Evolutionary conservation across 192 early-diverging fungal species (phyloP), one percentile per base, ranked within the genome.

Genomic region (Rhizophagus prolifer): DNA sequence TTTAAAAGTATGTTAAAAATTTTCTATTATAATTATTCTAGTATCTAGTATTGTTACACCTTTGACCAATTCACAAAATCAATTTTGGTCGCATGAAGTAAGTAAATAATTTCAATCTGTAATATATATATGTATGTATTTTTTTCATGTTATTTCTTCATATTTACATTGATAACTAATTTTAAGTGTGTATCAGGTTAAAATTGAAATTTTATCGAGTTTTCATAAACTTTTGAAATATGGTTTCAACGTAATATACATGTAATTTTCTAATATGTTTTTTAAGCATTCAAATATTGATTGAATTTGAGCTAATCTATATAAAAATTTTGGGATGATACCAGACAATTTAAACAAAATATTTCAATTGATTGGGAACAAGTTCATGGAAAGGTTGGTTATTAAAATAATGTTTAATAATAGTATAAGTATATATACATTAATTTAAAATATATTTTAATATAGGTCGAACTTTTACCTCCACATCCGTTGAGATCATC

Each of bases 201-300:
- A 47, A 70, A 70, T 26, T 70, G 41, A 70, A 6, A 70, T 70
- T 47, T 46, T 70, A 47, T 70, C 68, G 6, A 70, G 68, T 70
- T 70, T 70, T 50, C 8, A 70, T 70, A 70, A 70, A 50, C 44
- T 70, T 16, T 47, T 70, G 14, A 70, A 70, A 30, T 47, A 28
- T 47, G 68, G 68, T 23, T 14, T 19, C 50, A 54, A 54, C 6
- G 50, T 54, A 54, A 54, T 19, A 54, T 21, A 54, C 0, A 21
- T 54, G 6, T 6, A 4, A 13, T 50, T 19, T 3, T 50, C 47
- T 38, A 38, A 38, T 38, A 8, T 38, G 6, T 38, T 38, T n/a
- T 44, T 44, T 41, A 9, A 5, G 38, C 38, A 41, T 16, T n/a
- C n/a, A n/a, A n/a, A 4, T 1, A 50, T 14, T 14, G 12, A 50